Evolutionary conservation across 2,329 filamentous ascomycete genomes (phyloP), one percentile per base, ranked within the genome.

Genomic region (Fusarium anguioides): DNA sequence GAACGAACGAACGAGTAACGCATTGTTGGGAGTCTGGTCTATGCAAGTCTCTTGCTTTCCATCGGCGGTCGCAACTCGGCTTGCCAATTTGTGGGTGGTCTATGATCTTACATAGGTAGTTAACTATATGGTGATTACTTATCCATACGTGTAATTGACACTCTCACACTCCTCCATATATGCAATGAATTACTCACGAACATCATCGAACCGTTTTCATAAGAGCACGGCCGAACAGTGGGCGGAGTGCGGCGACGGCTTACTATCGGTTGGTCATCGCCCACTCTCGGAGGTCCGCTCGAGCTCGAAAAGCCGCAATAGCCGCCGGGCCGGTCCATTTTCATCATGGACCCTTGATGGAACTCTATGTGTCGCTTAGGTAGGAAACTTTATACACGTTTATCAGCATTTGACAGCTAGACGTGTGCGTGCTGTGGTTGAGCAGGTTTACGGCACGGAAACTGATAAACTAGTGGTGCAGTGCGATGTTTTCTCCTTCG

Each of bases 291-390:
- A 49, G 48, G 64, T 52, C 58, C 56, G 51, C 60, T 62, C 60
- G 64, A 42, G 58, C 41, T 57, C 31, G 45, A 44, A 53, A 60
- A 72, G 69, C 69, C 71, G 71, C 71, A 73, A 72, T 68, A 73
- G 71, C 69, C 71, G 71, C 71, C 71, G 69, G 71, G 58, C 71
- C 71, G 71, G 70, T 67, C 70, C 70, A 72, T 62, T 46, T n/a
- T 61, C 40, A 56, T 54, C 46, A 56, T 46, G 39, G 37, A 48
- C 39, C 63, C 57, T 61, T 60, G 20, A 44, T 51, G 57, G 39
- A 61, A 45, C 60, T 51, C 37, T 53, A 55, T 50, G 41, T 58
- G 37, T 36, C 48, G 42, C 50, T 60, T 51, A 50, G n/a, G n/a
- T 33, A 36, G 27, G 20, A 41, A 40, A 50, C 27, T 51, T 42